Conservation (phyloP, 768 basidiomycete species). For the Steccherinum ochraceum region DNA sequence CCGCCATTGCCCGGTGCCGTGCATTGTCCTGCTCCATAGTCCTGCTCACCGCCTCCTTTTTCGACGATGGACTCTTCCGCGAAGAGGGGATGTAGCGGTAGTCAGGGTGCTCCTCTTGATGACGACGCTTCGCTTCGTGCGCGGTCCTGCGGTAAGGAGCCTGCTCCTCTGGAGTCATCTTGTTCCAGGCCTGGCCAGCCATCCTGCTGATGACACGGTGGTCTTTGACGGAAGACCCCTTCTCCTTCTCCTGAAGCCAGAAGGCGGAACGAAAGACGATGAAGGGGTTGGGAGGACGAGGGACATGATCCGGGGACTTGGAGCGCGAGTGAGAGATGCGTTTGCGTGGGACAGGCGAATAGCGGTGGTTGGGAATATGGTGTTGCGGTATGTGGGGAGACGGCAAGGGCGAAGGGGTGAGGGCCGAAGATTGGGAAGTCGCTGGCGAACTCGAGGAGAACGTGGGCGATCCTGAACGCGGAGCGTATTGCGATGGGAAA, state of each 20-base stretch:
- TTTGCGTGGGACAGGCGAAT: no score
- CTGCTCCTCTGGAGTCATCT: not conserved
- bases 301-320: constrained; percentile 45
- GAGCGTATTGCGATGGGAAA: no score
- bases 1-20: not conserved
- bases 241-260: constrained; percentile 39
- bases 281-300: constrained; percentile 81
- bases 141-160: not conserved
- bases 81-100: not conserved
- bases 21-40: not conserved
- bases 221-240: not conserved
- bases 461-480: no score
- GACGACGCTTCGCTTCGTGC: not conserved
- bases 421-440: no score
- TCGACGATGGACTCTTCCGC: not conserved
- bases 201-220: not conserved
- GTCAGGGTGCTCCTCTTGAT: not conserved
- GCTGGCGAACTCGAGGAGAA: no score
- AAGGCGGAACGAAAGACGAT: constrained; percentile 75
- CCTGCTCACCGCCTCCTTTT: not conserved
- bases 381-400: no score
- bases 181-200: not conserved
- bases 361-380: no score
- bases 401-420: no score
- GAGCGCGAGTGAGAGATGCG: constrained; percentile 35